A percentile compares a stretch with the other conserved stretches of the same genome.
These are phyloP conservation scores for Secale cereale DNA, from an alignment of 176 grass and related monocot species.

Conservation along the genomic window DNA sequence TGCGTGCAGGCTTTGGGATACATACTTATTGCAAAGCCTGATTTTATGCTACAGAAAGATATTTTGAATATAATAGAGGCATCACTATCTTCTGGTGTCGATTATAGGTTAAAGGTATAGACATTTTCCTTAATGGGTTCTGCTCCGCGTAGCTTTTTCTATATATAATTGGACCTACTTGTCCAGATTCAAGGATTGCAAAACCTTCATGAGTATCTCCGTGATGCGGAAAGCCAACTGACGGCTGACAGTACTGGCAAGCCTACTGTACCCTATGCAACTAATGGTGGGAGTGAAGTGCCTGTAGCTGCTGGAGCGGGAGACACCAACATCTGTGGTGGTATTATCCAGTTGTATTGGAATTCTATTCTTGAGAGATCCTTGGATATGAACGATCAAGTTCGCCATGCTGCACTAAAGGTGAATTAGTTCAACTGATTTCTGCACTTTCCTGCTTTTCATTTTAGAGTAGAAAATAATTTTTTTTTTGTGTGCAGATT, in stretches of 20 bases:
- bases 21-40: constrained; percentile 93
- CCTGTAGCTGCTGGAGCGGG: constrained; percentile 98
- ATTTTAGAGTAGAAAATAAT: constrained; percentile 2
- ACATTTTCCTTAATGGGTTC: constrained; percentile 28
- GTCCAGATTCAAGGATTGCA: constrained; percentile 91
- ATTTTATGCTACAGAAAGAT: constrained; percentile 90
- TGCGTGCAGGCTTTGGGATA: constrained; percentile 84
- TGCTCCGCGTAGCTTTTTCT: not conserved
- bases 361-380: constrained; percentile 86
- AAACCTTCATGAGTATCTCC: constrained; percentile 93
- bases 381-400: constrained; percentile 73
- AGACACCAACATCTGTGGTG: constrained; percentile 98
- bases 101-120: constrained; percentile 79
- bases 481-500: constrained; percentile 48
- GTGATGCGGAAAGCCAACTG: constrained; percentile 90
- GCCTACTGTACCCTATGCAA: constrained; percentile 31
- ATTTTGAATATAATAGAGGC: constrained; percentile 78
- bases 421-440: constrained; percentile 38
- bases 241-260: constrained; percentile 48
- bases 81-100: constrained; percentile 63
- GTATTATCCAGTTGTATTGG: constrained; percentile 99
- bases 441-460: not conserved
- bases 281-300: constrained; percentile 62
- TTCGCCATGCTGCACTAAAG: constrained; percentile 89
- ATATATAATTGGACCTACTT: not conserved